Evolutionary conservation across 495 filamentous ascomycete genomes (phyloP), one percentile per base, ranked within the genome.

Genomic region (Annulohypoxylon stygium): DNA sequence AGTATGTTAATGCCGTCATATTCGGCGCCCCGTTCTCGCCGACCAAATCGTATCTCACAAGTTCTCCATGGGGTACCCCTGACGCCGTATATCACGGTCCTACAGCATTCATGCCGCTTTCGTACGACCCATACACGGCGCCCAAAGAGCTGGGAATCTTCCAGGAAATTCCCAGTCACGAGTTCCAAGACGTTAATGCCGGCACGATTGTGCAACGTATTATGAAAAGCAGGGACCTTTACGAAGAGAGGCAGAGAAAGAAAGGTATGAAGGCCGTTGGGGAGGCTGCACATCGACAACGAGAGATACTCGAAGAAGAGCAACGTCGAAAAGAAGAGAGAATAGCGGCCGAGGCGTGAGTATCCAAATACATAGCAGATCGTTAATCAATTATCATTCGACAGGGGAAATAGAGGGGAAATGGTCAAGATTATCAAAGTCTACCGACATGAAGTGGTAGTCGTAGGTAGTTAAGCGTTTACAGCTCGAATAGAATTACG

Each of bases 31-130:
- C 96, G 1, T 97, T 95, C 80, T 89, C 89, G 0, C 94, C 94
- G 1, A 93, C 89, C 26, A 83, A 89, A 71, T 79, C 86, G 2
- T 99, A 96, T 75, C 85, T 99, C 34, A 86, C 85, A 25, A 83
- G 88, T 7, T 85, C 97, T 34, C 95, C 95, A 0, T 90, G 88
- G 73, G 92, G 93, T 26, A 87, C 85, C 12, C 93, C 93, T 3
- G 84, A 91, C 76, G 90, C 88, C 4, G 94, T 99, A 60, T 99
- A 98, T 80, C 96, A 99, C 82, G 96, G 96, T 9, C 93, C 94
- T 0, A 98, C 97, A 0, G 88, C 92, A 20, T 97, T 97, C 79
- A 97, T 97, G 82, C 92, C 93, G 1, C 85, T 92, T 20, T 93
- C 90, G 26, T 92, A 93, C 74, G 95, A 98, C 79, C 93, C 95